Percentiles rank a stretch among this genome's conserved stretches.
These are phyloP conservation scores for Biscogniauxia sp. DNA, from an alignment of 2,329 filamentous ascomycete genomes.

Conservation along the genomic window DNA sequence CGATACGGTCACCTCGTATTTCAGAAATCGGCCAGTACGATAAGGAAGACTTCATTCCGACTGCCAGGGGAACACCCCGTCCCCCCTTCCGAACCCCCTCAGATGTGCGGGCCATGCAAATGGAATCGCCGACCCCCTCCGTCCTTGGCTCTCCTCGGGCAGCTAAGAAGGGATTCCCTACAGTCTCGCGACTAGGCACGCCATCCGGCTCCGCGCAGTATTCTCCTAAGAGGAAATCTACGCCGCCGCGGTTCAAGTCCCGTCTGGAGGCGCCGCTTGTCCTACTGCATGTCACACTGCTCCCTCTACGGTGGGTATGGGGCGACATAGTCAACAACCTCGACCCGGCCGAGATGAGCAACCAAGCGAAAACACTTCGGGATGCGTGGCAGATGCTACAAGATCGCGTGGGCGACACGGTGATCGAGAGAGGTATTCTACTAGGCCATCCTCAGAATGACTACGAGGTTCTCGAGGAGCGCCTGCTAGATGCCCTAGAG, in stretches of 20 bases:
- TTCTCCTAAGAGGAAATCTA: slow-evolving; percentile 52
- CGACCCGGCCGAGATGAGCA: slow-evolving; percentile 31
- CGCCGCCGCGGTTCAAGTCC: slow-evolving; percentile 56
- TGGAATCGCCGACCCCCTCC: slow-evolving; percentile 64
- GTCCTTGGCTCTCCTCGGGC: slow-evolving; percentile 53
- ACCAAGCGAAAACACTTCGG: slow-evolving; percentile 49
- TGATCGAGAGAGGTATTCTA: slow-evolving; percentile 70
- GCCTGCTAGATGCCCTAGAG: slow-evolving; percentile 72
- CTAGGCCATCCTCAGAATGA: slow-evolving; percentile 77
- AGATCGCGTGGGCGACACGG: slow-evolving; percentile 69
- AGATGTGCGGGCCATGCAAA: slow-evolving; percentile 68
- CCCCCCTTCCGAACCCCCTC: slow-evolving; percentile 68
- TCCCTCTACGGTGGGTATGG: slow-evolving; percentile 69
- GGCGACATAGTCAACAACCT: slow-evolving; percentile 49
- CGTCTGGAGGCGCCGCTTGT: slow-evolving; percentile 66
- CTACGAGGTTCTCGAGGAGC: slow-evolving; percentile 76
- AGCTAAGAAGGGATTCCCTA: slow-evolving; percentile 47
- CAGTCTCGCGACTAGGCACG: slow-evolving; percentile 57
- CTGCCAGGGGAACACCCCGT: slow-evolving; percentile 57
- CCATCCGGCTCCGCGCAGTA: slow-evolving; percentile 51
- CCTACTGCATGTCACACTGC: slow-evolving; percentile 72
- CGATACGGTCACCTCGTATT: slow-evolving; percentile 41
- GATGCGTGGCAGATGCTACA: slow-evolving; percentile 66
- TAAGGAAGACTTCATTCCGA: slow-evolving; percentile 49
- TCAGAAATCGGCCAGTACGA: slow-evolving; percentile 51